Evolutionary conservation across 2,329 filamentous ascomycete genomes (phyloP), one percentile per base, ranked within the genome.

Genomic region (Nannizzia gypsea): DNA sequence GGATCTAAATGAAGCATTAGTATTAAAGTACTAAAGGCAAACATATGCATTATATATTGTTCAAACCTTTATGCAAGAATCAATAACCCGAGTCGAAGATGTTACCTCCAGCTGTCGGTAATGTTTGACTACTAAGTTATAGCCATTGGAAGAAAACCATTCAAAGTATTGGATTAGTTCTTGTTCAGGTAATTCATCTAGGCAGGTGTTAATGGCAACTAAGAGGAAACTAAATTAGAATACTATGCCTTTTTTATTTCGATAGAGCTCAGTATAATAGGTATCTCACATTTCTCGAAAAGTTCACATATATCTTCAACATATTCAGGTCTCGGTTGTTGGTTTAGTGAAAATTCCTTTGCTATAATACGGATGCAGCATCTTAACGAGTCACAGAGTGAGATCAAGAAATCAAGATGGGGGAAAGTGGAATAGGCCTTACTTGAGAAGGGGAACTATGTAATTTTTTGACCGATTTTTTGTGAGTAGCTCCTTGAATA

Each of bases 71-170:
- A 70, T 69, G 64, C 78, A 81, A 24, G 71, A 67, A 6, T 70
- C 64, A 3, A 82, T 64, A 24, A 95, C 77, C 2, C 81, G 76
- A 2, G 85, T 68, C 0, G 86, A 75, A 56, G 78, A 71, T 4
- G 71, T 69, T 1, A 84, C 76, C 24, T 80, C 70, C 78, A 86
- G 85, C 0, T 80, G 75, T 1, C 78, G 77, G 64, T 79, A 80
- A 61, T 85, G 77, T 62, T 84, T 83, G 3, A 92, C 72, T 0
- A 84, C 85, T 5, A 90, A 71, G 64, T 93, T 95, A 75, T 95
- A 95, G 1, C 87, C 81, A 63, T 88, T 92, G 63, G 85, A 85
- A 40, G 85, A 86, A 69, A 95, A 91, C 90, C 90, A 95, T 65
- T 91, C 81, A 2, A 95, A 76, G 66, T 96, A 90, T 2, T 77